Evolutionary conservation across 2,329 filamentous ascomycete species (phyloP).

Genomic region (Neoscytalidium dimidiatum): DNA sequence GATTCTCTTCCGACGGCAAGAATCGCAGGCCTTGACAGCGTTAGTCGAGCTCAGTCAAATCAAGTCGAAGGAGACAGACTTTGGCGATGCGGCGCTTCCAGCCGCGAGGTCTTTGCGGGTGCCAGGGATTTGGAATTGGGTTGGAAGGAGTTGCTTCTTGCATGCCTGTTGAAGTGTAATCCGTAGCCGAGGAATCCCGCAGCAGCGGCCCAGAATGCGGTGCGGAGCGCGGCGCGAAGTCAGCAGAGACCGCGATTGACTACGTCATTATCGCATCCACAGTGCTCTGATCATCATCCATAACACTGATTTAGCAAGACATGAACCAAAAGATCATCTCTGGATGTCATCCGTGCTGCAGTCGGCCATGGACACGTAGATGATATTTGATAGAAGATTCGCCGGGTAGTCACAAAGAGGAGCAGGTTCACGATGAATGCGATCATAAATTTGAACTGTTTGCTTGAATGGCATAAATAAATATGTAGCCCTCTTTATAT

Average conservation of each 20-base stretch:
- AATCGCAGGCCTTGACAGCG: not conserved
- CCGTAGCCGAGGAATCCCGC: not conserved
- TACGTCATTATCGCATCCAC: not conserved
- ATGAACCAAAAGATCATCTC: not conserved
- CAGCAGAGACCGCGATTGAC: not conserved
- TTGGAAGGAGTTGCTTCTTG: not conserved
- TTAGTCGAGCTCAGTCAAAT: not conserved
- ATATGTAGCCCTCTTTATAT: no score
- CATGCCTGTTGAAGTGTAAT: not conserved
- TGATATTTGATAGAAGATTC: not conserved
- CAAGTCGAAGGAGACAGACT: not conserved
- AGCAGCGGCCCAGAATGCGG: not conserved
- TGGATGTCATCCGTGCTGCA: not conserved
- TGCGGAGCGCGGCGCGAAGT: not conserved
- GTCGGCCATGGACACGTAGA: not conserved
- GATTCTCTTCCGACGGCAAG: not conserved
- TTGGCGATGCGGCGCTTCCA: constrained; percentile 13
- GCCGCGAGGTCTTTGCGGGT: not conserved
- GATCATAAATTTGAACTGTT: not conserved
- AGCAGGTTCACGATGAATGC: not conserved
- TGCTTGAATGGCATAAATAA: not conserved
- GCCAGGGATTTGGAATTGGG: not conserved
- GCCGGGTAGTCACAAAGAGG: not conserved
- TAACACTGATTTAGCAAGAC: no score
- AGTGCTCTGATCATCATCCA: no score